Percentiles rank a stretch among this genome's conserved stretches.
Evolutionary conservation across 2,329 filamentous ascomycete species (phyloP).

Genomic region (Cercospora sesami): DNA sequence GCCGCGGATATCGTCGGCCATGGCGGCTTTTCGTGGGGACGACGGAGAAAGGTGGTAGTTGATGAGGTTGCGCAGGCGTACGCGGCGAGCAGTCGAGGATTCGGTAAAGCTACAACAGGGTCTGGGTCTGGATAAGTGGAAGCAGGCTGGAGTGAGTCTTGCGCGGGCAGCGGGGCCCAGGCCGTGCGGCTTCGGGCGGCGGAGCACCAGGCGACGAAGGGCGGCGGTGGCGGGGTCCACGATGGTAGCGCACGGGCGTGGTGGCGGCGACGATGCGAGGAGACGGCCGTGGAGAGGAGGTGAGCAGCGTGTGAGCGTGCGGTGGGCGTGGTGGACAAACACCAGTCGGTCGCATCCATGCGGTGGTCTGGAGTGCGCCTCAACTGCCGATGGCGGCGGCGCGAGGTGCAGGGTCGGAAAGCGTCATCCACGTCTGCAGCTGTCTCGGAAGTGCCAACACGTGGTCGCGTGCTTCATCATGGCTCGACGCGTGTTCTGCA

Average conservation of each 20-base stretch:
- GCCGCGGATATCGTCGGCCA: conserved; percentile 31
- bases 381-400: background rate
- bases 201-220: background rate
- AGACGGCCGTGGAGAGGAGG: background rate
- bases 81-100: background rate
- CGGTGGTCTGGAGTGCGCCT: background rate
- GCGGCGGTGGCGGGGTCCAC: background rate
- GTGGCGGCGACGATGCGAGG: background rate
- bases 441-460: background rate
- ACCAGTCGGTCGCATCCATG: background rate
- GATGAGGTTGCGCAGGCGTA: conserved; percentile 9
- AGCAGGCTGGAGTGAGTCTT: background rate
- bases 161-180: conserved; percentile 1
- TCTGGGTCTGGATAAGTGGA: background rate
- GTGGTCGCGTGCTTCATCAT: background rate
- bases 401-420: background rate
- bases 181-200: background rate
- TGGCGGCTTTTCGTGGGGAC: conserved; percentile 12
- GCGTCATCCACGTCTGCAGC: background rate
- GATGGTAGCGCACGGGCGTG: background rate
- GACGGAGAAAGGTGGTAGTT: background rate
- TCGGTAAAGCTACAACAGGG: background rate
- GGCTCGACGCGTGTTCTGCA: background rate
- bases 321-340: background rate
- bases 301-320: background rate